Conservation (phyloP, 495 filamentous ascomycete species). For the Penicillium robsamsonii region DNA sequence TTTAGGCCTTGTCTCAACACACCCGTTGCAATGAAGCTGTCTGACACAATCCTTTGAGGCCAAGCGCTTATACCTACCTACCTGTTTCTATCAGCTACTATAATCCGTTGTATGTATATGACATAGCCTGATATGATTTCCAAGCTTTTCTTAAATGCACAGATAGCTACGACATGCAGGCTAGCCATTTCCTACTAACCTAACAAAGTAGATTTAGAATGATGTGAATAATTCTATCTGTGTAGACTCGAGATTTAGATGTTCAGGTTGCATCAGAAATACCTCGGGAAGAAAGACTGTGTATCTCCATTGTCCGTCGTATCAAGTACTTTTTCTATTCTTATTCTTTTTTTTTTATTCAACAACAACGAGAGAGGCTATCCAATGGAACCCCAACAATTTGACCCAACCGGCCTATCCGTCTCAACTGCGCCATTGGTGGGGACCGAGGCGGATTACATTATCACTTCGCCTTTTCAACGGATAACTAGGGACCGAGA, state of each 20-base stretch:
- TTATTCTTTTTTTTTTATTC: not conserved
- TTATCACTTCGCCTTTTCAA: not conserved
- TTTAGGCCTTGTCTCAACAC: not conserved
- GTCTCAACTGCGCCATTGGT: not conserved
- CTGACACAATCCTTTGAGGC: not conserved
- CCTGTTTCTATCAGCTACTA: not conserved
- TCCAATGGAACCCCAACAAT: not conserved
- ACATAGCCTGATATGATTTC: not conserved
- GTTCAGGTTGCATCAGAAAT: not conserved
- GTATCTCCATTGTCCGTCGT: not conserved
- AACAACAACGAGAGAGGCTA: not conserved
- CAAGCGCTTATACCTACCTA: not conserved
- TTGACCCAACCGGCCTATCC: not conserved
- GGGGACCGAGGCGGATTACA: conserved; percentile 6
- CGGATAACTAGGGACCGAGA: not conserved
- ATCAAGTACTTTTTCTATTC: not conserved
- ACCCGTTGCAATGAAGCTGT: not conserved
- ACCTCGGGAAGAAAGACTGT: not conserved
- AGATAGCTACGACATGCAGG: not conserved
- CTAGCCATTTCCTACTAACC: not conserved
- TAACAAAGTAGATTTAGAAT: not conserved
- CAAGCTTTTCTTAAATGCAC: not conserved
- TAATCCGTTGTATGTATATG: not conserved
- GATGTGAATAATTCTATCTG: not conserved
- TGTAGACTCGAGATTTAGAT: not conserved